Evolutionary conservation across 2,329 filamentous ascomycete species (phyloP).

Genomic region (Truncatella angustata): DNA sequence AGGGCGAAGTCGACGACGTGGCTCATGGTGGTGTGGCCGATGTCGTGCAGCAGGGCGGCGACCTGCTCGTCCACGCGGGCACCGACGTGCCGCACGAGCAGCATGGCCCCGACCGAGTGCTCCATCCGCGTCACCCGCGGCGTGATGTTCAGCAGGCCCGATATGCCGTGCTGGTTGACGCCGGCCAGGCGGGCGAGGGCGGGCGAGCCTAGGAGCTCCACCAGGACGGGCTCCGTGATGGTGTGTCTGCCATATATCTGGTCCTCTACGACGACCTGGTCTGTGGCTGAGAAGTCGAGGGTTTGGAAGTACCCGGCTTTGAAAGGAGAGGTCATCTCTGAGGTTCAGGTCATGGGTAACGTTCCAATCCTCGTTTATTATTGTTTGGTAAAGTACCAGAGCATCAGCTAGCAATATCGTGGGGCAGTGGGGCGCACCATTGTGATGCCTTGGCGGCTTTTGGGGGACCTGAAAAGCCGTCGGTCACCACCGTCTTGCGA

Average conservation of each 20-base stretch:
- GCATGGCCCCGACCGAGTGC: slow-evolving; percentile 37
- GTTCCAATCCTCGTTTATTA: neutral
- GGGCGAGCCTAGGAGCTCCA: slow-evolving; percentile 32
- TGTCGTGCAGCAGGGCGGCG: slow-evolving; percentile 36
- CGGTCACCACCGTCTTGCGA: too few relatives aligned
- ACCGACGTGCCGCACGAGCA: slow-evolving; percentile 35
- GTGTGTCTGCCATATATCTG: slow-evolving; percentile 31
- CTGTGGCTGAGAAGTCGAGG: slow-evolving; percentile 14
- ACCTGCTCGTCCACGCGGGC: slow-evolving; percentile 34
- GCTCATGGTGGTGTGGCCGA: slow-evolving; percentile 37
- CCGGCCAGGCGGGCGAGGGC: slow-evolving; percentile 31
- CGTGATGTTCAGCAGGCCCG: slow-evolving; percentile 31
- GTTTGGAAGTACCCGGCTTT: slow-evolving; percentile 20
- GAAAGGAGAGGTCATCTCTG: slow-evolving; percentile 7
- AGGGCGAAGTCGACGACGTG: slow-evolving; percentile 38
- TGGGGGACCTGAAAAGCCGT: too few relatives aligned
- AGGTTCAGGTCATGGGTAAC: neutral
- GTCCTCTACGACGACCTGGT: slow-evolving; percentile 28
- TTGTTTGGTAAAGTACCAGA: too few relatives aligned
- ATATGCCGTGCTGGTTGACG: slow-evolving; percentile 36
- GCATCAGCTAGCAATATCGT: too few relatives aligned
- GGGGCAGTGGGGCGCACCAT: too few relatives aligned
- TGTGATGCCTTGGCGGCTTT: too few relatives aligned
- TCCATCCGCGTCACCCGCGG: slow-evolving; percentile 35
- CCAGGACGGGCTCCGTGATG: slow-evolving; percentile 33